Evolutionary conservation across 129 eudicot species (phyloP).

Genomic region (Escallonia herrerae): DNA sequence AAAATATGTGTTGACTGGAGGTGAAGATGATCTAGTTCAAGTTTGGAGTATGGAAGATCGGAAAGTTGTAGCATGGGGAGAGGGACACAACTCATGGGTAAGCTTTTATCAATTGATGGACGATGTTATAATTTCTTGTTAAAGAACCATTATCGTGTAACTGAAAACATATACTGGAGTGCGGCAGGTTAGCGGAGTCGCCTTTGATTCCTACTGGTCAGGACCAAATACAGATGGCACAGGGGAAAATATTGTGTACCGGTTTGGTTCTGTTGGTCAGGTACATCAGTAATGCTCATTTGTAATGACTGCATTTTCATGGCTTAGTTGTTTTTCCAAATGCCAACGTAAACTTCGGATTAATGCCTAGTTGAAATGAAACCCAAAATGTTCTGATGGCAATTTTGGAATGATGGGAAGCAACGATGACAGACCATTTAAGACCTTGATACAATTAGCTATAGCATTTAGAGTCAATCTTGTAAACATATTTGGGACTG

Average conservation of each 20-base stretch:
- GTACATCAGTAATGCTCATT: constrained; percentile 22
- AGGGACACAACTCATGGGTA: constrained; percentile 99
- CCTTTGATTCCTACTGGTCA: constrained; percentile 92
- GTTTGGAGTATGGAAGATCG: constrained; percentile 99
- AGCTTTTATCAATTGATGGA: constrained; percentile 2
- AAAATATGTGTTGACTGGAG: constrained; percentile 85
- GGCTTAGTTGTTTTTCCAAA: no score
- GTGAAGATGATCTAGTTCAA: constrained; percentile 96
- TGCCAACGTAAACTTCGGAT: no score
- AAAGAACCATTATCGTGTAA: constrained; percentile 2
- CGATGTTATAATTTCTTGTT: not conserved
- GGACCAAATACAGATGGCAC: constrained; percentile 82
- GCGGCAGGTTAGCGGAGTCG: constrained; percentile 96
- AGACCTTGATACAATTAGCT: no score
- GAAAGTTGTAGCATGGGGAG: constrained; percentile 99
- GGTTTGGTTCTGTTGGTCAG: constrained; percentile 99
- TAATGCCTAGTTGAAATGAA: no score
- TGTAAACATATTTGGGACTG: no score
- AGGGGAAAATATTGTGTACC: constrained; percentile 68
- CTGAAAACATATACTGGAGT: constrained; percentile 21
- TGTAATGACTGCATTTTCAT: no score
- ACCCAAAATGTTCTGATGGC: no score
- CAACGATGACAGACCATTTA: no score
- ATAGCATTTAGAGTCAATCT: no score
- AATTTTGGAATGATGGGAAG: no score